Percentiles rank a stretch among this genome's conserved stretches.
Conservation (phyloP, 805 yeast species). For the Zygotorulaspora sp. region DNA sequence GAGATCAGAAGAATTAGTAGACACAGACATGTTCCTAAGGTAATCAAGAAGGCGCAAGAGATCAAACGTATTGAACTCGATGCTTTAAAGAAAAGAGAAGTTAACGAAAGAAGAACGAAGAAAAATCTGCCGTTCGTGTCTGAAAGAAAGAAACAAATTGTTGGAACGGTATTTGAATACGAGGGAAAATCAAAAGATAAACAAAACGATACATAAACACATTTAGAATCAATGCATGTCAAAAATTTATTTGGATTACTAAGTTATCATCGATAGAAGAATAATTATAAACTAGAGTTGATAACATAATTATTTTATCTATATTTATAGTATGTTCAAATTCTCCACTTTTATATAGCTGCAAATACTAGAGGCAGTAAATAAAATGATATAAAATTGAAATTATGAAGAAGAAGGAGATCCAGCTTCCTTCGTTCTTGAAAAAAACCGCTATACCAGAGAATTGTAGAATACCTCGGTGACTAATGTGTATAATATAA, state of each 20-base stretch:
- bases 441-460: too few species aligned
- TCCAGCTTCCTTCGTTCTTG: constrained; percentile 22
- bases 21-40: constrained; percentile 88
- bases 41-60: constrained; percentile 83
- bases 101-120: constrained; percentile 74
- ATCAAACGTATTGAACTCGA: constrained; percentile 72
- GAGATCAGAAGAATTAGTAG: constrained; percentile 84
- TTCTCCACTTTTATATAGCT: background rate
- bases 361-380: background rate
- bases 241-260: too few species aligned
- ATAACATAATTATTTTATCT: constrained; percentile 1
- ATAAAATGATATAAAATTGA: constrained; percentile 3
- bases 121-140: constrained; percentile 55
- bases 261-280: too few species aligned
- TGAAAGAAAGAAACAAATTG: constrained; percentile 83
- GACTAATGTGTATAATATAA: too few species aligned
- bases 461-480: too few species aligned
- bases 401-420: constrained; percentile 17
- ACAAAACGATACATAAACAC: too few species aligned
- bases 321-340: background rate
- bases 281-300: too few species aligned
- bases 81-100: constrained; percentile 74
- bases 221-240: too few species aligned
- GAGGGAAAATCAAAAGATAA: constrained; percentile 28
- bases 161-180: constrained; percentile 69